phyloP scores from a whole-genome alignment of 306 rosid species.

The Parietaria judaica region DNA sequence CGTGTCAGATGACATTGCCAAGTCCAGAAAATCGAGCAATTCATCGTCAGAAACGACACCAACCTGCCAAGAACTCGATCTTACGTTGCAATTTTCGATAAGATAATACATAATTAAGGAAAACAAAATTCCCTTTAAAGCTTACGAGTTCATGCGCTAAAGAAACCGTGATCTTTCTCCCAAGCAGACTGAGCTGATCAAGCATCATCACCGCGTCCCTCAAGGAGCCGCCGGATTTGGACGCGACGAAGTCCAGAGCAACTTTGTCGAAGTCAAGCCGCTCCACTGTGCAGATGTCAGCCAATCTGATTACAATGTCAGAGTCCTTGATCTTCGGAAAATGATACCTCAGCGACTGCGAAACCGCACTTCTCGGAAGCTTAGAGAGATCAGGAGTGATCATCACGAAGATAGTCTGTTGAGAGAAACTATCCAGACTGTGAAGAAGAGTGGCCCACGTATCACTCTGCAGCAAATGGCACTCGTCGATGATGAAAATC shows the following conservation, averaged over 20 bases:
- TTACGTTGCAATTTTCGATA: too few relatives aligned
- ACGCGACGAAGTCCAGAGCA: constrained; percentile 60
- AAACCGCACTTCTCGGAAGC: constrained; percentile 59
- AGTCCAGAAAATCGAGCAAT: constrained; percentile 71
- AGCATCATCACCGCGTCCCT: constrained; percentile 95
- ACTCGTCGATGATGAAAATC: constrained; percentile 80
- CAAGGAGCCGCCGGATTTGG: constrained; percentile 67
- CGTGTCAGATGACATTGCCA: constrained; percentile 77
- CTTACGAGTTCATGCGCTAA: constrained; percentile 75
- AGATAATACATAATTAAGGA: background rate
- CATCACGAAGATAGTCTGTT: constrained; percentile 64
- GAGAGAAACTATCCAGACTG: constrained; percentile 53
- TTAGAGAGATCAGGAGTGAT: constrained; percentile 62
- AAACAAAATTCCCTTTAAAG: background rate
- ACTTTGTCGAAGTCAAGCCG: constrained; percentile 58
- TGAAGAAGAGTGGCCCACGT: constrained; percentile 61
- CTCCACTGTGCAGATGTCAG: constrained; percentile 51
- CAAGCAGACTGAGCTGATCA: constrained; percentile 84
- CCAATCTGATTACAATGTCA: constrained; percentile 51
- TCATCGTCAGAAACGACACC: constrained; percentile 77
- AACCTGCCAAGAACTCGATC: constrained; percentile 32
- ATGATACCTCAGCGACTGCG: constrained; percentile 62
- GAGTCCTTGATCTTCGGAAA: constrained; percentile 64
- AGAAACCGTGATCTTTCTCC: constrained; percentile 49
- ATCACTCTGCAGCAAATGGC: constrained; percentile 54